Evolutionary conservation across 176 grass and related monocot genomes (phyloP).

Genomic region (Juncus effusus): DNA sequence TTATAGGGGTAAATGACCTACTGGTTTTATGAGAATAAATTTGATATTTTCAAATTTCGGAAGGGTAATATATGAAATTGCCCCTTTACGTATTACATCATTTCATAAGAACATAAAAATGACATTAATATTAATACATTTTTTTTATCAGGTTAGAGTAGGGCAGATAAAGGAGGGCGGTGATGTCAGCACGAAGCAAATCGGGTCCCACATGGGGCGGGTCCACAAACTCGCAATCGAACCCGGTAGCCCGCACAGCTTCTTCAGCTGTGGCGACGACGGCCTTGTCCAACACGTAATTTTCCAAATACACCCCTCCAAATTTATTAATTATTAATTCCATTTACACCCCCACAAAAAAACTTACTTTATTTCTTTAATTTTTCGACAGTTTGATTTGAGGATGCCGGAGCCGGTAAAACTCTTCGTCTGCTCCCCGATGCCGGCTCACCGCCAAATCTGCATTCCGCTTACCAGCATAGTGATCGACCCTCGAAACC

Average conservation of each 20-base stretch:
- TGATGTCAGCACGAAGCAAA: slow-evolving; percentile 51
- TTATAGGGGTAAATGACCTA: background rate
- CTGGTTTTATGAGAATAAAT: background rate
- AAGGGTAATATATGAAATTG: background rate
- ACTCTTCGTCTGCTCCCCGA: slow-evolving; percentile 69
- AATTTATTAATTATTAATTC: too few relatives aligned
- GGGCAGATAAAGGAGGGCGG: slow-evolving; percentile 50
- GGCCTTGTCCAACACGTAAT: slow-evolving; percentile 80
- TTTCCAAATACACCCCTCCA: background rate
- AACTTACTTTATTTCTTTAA: background rate
- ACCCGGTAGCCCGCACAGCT: slow-evolving; percentile 58
- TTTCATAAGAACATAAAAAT: background rate
- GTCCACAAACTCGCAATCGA: slow-evolving; percentile 67
- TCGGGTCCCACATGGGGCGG: slow-evolving; percentile 46
- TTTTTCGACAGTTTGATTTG: slow-evolving; percentile 72
- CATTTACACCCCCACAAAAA: too few relatives aligned
- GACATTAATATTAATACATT: background rate
- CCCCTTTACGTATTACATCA: slow-evolving; percentile 1
- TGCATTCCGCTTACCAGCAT: slow-evolving; percentile 54
- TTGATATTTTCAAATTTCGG: too few relatives aligned
- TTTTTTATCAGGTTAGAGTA: slow-evolving; percentile 55
- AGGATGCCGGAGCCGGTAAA: slow-evolving; percentile 46
- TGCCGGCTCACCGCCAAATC: slow-evolving; percentile 40
- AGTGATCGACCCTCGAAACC: slow-evolving; percentile 56
- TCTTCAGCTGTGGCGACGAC: slow-evolving; percentile 92